phyloP scores from a whole-genome alignment of 225 moss, liverwort and hornwort species.

The Pleurozium schreberi region DNA sequence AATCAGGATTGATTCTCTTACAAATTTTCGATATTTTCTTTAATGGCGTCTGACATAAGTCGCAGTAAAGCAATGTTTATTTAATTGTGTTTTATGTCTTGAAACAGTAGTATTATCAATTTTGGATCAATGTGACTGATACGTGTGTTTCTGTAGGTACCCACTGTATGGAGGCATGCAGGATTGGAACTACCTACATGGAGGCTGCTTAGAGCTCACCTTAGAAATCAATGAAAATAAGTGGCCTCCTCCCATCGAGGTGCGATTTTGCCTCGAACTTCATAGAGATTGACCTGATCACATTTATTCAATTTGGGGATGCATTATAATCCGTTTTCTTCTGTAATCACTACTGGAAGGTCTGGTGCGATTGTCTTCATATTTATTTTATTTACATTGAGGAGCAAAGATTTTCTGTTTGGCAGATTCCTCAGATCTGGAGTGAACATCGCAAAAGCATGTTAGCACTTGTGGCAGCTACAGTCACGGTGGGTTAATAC shows the following conservation, averaged over 20 bases:
- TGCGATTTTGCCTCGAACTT: background rate
- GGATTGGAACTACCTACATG: constrained; percentile 96
- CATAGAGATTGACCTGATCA: background rate
- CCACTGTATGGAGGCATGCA: constrained; percentile 97
- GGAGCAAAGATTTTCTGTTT: background rate
- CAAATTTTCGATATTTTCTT: background rate
- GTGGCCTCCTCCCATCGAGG: constrained; percentile 53
- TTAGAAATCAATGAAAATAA: constrained; percentile 70
- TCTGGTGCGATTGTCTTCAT: background rate
- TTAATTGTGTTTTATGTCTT: background rate
- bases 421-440: constrained; percentile 68
- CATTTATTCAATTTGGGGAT: background rate
- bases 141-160: constrained; percentile 43
- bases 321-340: background rate
- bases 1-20: background rate
- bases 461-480: constrained; percentile 69
- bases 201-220: constrained; percentile 79
- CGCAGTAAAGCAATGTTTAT: background rate
- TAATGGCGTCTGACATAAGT: background rate
- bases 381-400: background rate
- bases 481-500: constrained; percentile 37
- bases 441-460: constrained; percentile 69
- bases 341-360: background rate
- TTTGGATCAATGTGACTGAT: background rate
- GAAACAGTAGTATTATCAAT: background rate